Evolutionary conservation across 768 basidiomycete species (phyloP).

Genomic region (Amyloporia xantha): DNA sequence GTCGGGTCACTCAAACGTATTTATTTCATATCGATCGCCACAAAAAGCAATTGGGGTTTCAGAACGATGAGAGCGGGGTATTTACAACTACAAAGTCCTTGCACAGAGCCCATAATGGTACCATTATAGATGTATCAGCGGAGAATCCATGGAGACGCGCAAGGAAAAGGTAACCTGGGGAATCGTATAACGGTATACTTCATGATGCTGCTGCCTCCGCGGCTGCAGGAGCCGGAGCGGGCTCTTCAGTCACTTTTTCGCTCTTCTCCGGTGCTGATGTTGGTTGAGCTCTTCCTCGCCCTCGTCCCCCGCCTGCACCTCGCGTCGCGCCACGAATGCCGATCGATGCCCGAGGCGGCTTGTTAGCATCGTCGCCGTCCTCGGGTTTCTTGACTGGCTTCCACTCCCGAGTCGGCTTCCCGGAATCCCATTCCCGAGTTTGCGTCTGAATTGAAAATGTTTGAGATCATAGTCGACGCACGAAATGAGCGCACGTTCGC

Average conservation of each 20-base stretch:
- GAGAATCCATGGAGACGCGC: neutral
- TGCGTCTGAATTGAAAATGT: constrained; percentile 35
- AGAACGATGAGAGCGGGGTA: neutral
- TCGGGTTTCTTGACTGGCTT: constrained; percentile 10
- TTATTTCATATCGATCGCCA: neutral
- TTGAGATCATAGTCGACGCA: neutral
- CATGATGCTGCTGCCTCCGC: constrained; percentile 7
- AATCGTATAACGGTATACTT: constrained; percentile 4
- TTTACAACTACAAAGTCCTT: neutral
- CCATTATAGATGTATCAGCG: neutral
- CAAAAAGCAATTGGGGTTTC: neutral
- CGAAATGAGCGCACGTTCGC: neutral
- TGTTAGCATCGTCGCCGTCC: neutral
- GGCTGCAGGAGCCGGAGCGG: neutral
- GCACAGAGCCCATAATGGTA: neutral
- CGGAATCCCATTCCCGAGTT: constrained; percentile 81
- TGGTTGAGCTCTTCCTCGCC: neutral
- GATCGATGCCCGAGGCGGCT: constrained; percentile 12
- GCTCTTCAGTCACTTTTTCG: constrained; percentile 2
- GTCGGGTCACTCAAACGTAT: neutral
- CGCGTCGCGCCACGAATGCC: constrained; percentile 22
- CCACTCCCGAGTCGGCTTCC: constrained; percentile 37
- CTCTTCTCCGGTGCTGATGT: constrained; percentile 6
- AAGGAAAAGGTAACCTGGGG: neutral
- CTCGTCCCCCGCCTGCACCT: constrained; percentile 11